Conservation (phyloP, 2,329 filamentous ascomycete genomes). For the Arthrinium puccinioides region DNA sequence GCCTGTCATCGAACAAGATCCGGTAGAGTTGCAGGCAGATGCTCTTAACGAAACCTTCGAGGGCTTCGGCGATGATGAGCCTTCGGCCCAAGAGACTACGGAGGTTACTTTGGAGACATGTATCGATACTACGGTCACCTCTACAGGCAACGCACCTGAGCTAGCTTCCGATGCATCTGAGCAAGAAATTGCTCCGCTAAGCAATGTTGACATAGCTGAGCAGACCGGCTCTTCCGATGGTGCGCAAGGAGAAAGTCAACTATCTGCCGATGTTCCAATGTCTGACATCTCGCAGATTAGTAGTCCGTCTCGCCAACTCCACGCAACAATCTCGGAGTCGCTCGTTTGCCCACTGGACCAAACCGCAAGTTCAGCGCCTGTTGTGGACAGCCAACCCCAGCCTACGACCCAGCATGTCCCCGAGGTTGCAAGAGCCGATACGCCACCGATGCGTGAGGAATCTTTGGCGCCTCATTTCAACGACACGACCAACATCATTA, state of each 20-base stretch:
- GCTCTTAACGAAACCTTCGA: conserved; percentile 6
- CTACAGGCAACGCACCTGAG: too few relatives aligned
- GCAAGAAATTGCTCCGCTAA: too few relatives aligned
- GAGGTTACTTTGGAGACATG: too few relatives aligned
- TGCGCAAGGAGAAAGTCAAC: conserved; percentile 12
- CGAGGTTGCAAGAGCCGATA: not conserved
- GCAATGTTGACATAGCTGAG: not conserved
- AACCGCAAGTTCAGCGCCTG: not conserved
- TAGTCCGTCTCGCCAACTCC: conserved; percentile 22
- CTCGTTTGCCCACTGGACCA: too few relatives aligned
- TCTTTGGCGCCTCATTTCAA: conserved; percentile 11
- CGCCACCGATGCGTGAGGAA: not conserved
- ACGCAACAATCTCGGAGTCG: too few relatives aligned
- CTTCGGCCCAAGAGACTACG: too few relatives aligned
- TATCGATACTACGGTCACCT: too few relatives aligned
- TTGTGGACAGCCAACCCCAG: not conserved
- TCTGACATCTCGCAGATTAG: conserved; percentile 19
- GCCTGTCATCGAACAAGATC: too few relatives aligned
- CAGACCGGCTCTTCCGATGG: conserved; percentile 11
- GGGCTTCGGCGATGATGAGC: conserved; percentile 3
- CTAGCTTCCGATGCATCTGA: too few relatives aligned
- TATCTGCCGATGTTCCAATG: conserved; percentile 9
- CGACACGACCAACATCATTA: conserved; percentile 3
- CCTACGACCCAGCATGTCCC: not conserved
- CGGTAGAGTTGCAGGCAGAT: too few relatives aligned